phyloP scores from a whole-genome alignment of 257 asterid genomes.

The Anisodus tanguticus region DNA sequence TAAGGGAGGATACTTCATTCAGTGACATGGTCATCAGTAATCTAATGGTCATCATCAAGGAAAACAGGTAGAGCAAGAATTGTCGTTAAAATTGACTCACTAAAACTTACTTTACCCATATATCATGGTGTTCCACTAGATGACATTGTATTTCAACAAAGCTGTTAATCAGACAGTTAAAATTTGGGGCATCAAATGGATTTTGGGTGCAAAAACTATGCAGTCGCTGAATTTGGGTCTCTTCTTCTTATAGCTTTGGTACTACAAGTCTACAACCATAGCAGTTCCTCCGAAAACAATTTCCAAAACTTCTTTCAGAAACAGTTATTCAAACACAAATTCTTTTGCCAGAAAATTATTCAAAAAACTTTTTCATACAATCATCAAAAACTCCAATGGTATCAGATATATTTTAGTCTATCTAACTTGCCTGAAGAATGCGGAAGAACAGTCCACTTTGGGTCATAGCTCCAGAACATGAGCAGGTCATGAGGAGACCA shows the following conservation, averaged over 20 bases:
- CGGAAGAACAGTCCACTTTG: constrained; percentile 86
- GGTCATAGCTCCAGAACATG: constrained; percentile 98
- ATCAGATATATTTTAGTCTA: neutral
- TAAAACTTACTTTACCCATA: constrained; percentile 2
- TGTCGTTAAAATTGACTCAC: neutral
- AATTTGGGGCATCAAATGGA: neutral
- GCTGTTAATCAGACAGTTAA: neutral
- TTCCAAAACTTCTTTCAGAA: neutral
- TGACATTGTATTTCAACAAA: constrained; percentile 19
- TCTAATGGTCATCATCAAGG: constrained; percentile 8
- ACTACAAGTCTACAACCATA: neutral
- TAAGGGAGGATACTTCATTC: constrained; percentile 8
- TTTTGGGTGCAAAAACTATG: neutral
- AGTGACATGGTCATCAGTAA: constrained; percentile 14
- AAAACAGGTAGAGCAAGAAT: neutral
- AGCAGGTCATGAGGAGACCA: constrained; percentile 94
- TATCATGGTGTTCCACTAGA: constrained; percentile 7
- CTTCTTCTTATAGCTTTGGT: neutral
- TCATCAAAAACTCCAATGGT: neutral
- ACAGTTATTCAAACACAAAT: constrained; percentile 1
- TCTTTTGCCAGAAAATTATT: neutral
- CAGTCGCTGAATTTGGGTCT: constrained; percentile 7
- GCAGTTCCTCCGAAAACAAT: neutral
- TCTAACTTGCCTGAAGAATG: constrained; percentile 72
- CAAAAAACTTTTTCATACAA: neutral